Evolutionary conservation across 768 basidiomycete species (phyloP).

Genomic region (Rhizopogon rudus): DNA sequence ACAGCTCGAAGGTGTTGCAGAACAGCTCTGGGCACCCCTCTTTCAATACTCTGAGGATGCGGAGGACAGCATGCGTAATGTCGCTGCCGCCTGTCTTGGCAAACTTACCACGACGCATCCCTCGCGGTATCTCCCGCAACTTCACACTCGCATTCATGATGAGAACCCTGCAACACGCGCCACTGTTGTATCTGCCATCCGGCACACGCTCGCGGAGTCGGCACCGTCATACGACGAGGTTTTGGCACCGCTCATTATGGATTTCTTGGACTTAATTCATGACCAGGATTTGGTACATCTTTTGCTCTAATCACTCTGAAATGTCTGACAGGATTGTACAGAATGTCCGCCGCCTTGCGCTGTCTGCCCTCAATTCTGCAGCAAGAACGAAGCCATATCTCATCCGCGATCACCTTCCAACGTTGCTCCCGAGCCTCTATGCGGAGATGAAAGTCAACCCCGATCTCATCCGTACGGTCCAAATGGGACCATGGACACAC

Average conservation of each 20-base stretch:
- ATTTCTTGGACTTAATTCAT: constrained; percentile 88
- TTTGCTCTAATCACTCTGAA: background rate
- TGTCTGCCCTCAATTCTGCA: constrained; percentile 91
- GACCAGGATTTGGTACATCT: constrained; percentile 76
- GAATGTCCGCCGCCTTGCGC: constrained; percentile 86
- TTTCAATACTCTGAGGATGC: constrained; percentile 87
- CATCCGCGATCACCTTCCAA: constrained; percentile 74
- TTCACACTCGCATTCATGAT: constrained; percentile 78
- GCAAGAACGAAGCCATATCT: constrained; percentile 93
- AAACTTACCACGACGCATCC: constrained; percentile 93
- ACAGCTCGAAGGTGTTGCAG: constrained; percentile 83
- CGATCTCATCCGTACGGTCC: constrained; percentile 81
- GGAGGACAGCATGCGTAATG: constrained; percentile 90
- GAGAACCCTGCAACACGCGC: constrained; percentile 69
- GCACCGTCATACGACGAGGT: constrained; percentile 85
- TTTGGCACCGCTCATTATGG: constrained; percentile 81
- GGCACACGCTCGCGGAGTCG: constrained; percentile 87
- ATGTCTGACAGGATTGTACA: constrained; percentile 24
- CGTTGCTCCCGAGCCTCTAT: constrained; percentile 80
- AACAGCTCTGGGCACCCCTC: constrained; percentile 86
- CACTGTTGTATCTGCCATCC: constrained; percentile 88
- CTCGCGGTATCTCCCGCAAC: constrained; percentile 84
- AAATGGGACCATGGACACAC: constrained; percentile 97
- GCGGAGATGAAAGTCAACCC: constrained; percentile 78
- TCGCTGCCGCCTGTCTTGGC: constrained; percentile 94